Evolutionary conservation across 1,284 basidiomycete species (phyloP).

Genomic region (Bjerkandera adusta): DNA sequence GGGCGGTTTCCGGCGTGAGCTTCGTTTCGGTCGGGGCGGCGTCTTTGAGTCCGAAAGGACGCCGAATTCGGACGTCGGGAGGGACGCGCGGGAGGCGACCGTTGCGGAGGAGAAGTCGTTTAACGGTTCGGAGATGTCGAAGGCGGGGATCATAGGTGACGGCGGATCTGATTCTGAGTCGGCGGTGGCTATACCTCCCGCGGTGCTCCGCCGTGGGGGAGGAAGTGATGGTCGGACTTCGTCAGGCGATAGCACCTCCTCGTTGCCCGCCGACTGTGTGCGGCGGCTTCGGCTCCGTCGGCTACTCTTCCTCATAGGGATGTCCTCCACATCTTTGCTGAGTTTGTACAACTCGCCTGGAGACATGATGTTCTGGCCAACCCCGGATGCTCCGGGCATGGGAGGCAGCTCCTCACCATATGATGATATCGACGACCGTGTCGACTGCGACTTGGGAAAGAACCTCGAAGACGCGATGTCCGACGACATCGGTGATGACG

Average conservation of each 20-base stretch:
- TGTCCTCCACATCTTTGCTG: constrained; percentile 14
- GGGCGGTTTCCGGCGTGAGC: constrained; percentile 23
- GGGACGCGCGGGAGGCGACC: constrained; percentile 15
- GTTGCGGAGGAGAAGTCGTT: constrained; percentile 24
- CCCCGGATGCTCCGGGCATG: constrained; percentile 28
- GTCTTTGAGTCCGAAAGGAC: constrained; percentile 13
- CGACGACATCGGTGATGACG: constrained; percentile 57
- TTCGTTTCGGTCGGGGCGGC: constrained; percentile 28
- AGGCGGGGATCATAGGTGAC: constrained; percentile 32
- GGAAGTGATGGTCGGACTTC: constrained; percentile 26
- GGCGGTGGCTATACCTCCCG: constrained; percentile 4
- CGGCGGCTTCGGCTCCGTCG: constrained; percentile 19
- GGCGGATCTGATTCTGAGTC: constrained; percentile 11
- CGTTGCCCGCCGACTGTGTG: constrained; percentile 21
- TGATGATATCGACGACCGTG: constrained; percentile 56
- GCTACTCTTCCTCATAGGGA: constrained; percentile 4
- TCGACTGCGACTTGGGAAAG: constrained; percentile 46
- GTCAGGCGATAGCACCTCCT: too few relatives aligned
- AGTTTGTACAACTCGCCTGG: constrained; percentile 44
- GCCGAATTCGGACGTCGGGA: constrained; percentile 28
- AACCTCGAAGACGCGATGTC: constrained; percentile 51
- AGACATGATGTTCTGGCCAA: constrained; percentile 47
- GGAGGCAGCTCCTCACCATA: constrained; percentile 45
- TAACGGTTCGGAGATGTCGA: constrained; percentile 30
- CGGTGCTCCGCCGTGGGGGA: constrained; percentile 26